These are phyloP conservation scores for Secale cereale DNA, from an alignment of 176 grass and related monocot genomes.

Conservation along the genomic window DNA sequence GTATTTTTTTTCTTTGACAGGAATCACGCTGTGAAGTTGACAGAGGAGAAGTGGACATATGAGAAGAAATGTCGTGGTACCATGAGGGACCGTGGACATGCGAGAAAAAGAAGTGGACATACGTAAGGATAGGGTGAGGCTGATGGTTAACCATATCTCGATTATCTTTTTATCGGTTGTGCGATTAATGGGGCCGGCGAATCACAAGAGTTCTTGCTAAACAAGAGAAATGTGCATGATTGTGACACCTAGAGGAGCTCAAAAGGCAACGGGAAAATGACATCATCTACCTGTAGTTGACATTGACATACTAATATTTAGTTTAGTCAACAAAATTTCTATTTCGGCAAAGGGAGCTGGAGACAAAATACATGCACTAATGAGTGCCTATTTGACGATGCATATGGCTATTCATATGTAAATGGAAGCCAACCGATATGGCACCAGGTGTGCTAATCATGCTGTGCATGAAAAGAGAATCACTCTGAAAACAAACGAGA, in stretches of 20 bases:
- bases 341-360: neutral
- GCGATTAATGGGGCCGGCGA: neutral
- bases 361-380: neutral
- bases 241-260: constrained; percentile 30
- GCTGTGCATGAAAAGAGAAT: neutral
- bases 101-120: neutral
- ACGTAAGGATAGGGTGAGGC: neutral
- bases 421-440: constrained; percentile 11
- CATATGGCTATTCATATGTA: neutral
- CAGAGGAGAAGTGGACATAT: constrained; percentile 5
- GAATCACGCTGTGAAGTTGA: constrained; percentile 27
- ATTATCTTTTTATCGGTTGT: neutral
- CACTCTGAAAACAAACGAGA: neutral
- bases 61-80: neutral
- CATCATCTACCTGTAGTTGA: neutral
- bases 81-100: neutral
- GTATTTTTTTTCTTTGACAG: too few relatives aligned
- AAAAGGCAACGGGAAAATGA: constrained; percentile 1
- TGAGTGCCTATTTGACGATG: neutral
- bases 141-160: constrained; percentile 32
- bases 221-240: constrained; percentile 33
- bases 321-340: neutral
- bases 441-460: neutral
- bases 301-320: neutral
- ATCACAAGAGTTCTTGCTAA: constrained; percentile 27